Evolutionary conservation across 441 rosid genomes (phyloP).

Genomic region (Euphorbia celastroides): DNA sequence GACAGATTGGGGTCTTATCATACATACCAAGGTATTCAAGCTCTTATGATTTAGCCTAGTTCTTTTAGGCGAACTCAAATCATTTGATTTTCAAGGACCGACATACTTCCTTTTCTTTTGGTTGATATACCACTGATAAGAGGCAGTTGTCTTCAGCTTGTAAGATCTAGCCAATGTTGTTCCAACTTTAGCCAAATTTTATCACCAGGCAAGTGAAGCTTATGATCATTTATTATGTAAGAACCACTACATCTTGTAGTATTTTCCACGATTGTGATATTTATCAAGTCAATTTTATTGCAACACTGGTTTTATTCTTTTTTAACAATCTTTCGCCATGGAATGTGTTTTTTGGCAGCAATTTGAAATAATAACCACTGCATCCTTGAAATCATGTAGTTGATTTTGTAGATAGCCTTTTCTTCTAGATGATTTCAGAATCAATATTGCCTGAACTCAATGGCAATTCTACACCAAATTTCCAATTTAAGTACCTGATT

Average conservation of each 20-base stretch:
- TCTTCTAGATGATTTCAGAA: background rate
- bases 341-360: constrained; percentile 51
- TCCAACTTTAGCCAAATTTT: constrained; percentile 94
- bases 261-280: background rate
- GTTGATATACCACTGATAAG: constrained; percentile 23
- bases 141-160: constrained; percentile 52
- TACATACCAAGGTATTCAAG: constrained; percentile 79
- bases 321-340: constrained; percentile 13
- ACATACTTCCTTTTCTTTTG: background rate
- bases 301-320: background rate
- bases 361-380: no score
- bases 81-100: background rate
- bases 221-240: constrained; percentile 91
- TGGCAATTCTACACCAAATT: background rate
- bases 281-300: constrained; percentile 1
- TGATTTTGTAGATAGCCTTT: background rate
- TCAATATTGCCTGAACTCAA: background rate
- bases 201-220: constrained; percentile 98
- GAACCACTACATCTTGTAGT: constrained; percentile 23
- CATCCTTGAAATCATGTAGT: no score
- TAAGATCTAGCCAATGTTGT: constrained; percentile 98
- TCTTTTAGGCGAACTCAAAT: background rate
- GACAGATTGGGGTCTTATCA: constrained; percentile 84
- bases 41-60: background rate
- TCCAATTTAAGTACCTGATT: background rate